Evolutionary conservation across 805 yeast species (phyloP).

Genomic region (Zygosaccharomyces bailii): DNA sequence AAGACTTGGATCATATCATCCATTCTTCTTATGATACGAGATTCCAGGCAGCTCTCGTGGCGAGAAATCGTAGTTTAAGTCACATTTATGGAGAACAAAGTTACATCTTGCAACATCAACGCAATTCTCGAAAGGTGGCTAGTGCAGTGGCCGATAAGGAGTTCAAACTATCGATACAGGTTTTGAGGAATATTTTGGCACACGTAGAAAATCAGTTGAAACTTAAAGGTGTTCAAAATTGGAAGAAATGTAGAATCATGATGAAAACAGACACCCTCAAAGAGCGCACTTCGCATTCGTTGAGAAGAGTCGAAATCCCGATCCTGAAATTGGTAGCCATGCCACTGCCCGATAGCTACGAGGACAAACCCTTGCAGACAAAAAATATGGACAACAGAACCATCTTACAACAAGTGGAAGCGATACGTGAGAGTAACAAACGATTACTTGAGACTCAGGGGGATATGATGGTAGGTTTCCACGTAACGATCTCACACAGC

Average conservation of each 20-base stretch:
- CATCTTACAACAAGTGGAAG: constrained; percentile 17
- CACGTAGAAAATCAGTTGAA: constrained; percentile 35
- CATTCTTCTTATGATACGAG: constrained; percentile 44
- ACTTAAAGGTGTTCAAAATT: constrained; percentile 10
- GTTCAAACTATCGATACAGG: constrained; percentile 54
- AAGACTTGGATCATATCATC: constrained; percentile 61
- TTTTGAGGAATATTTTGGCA: constrained; percentile 47
- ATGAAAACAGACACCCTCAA: constrained; percentile 19
- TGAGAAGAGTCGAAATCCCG: constrained; percentile 21
- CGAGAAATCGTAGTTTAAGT: constrained; percentile 16
- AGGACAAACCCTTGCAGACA: constrained; percentile 19
- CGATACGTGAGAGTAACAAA: constrained; percentile 18
- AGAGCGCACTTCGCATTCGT: constrained; percentile 7
- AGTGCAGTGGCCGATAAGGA: constrained; percentile 59
- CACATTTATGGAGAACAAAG: constrained; percentile 24
- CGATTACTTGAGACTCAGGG: constrained; percentile 19
- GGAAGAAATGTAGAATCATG: constrained; percentile 26
- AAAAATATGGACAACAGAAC: constrained; percentile 12
- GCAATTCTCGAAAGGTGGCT: constrained; percentile 27
- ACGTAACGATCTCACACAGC: constrained; percentile 36
- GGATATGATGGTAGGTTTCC: constrained; percentile 37
- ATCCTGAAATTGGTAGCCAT: constrained; percentile 35
- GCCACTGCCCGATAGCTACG: constrained; percentile 33
- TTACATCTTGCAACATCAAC: constrained; percentile 21
- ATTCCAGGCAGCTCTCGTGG: constrained; percentile 17